These are phyloP conservation scores for Cryptococcus sp. DNA, from an alignment of 1,284 basidiomycete species.

Conservation along the genomic window DNA sequence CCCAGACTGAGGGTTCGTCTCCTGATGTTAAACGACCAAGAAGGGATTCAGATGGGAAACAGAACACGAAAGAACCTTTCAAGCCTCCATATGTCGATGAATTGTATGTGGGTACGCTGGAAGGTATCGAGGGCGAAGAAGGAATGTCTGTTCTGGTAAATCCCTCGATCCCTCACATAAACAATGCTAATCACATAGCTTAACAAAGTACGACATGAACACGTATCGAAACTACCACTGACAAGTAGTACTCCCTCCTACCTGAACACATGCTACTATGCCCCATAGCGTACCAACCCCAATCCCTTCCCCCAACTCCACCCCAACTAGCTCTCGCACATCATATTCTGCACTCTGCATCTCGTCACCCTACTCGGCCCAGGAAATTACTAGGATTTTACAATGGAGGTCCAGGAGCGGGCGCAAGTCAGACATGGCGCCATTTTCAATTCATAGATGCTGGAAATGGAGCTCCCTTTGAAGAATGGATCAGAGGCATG, in stretches of 20 bases:
- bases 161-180: constrained; percentile 8
- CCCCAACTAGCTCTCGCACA: constrained; percentile 71
- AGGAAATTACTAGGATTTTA: constrained; percentile 70
- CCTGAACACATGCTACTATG: constrained; percentile 70
- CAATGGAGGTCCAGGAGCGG: constrained; percentile 75
- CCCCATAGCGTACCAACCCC: constrained; percentile 49
- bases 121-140: constrained; percentile 58
- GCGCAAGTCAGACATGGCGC: constrained; percentile 82
- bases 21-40: constrained; percentile 30
- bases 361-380: constrained; percentile 54
- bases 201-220: constrained; percentile 56
- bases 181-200: constrained; percentile 51
- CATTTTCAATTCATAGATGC: constrained; percentile 76
- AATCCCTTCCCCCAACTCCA: constrained; percentile 71
- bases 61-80: constrained; percentile 62
- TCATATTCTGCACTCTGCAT: constrained; percentile 62
- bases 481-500: constrained; percentile 59
- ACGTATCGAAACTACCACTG: not conserved
- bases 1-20: constrained; percentile 8
- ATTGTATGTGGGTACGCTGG: constrained; percentile 66
- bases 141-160: constrained; percentile 72
- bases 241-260: constrained; percentile 61
- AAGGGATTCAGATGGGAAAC: constrained; percentile 13
- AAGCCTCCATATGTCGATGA: constrained; percentile 70
- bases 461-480: constrained; percentile 65